Base-by-base conservation (phyloP, 1,139 yeast species). In the Saccharomyces pastorianus region DNA sequence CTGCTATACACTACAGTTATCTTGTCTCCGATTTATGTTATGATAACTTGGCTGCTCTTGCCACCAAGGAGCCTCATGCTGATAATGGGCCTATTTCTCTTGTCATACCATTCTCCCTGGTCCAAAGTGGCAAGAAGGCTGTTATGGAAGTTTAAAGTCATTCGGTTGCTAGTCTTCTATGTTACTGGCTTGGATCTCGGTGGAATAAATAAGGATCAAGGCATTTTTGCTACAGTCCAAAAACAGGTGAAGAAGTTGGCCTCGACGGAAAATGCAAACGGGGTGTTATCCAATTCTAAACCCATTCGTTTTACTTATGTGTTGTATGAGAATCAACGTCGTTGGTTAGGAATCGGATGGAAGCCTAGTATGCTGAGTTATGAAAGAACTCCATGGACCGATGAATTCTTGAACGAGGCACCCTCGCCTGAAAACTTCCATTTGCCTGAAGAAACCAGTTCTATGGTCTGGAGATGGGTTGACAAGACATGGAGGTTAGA, bases 281-380 rank as follows among this genome's bases (percentile, higher is more conserved):
- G 57, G n/a, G 54, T 48, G 7, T 51, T 34, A 49, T 41, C 29
- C 4, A 23, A 26, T 17, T 26, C 26, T 8, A 84, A 81, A 62
- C 78, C 96, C 3, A 91, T 88, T 26, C 75, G 93, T 57, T 93
- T 91, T 69, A 89, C 98, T 5, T 93, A 90, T 70, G 97, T 90
- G 1, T 76, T 93, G n/a, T 90, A 85, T 71, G 99, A 93, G 70
- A 93, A 93, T 69, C 99, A 93, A 73, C 83, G 99, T 66, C 84
- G 95, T 65, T 93, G 99, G 99, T 76, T 93, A 48, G 99, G 98
- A 8, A 88, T 93, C 64, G 99, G 99, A 11, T 93, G 99, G 99
- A 93, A 98, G 0, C 77, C 95, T 11, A 93, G 90, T 66, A 76
- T 93, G 67, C 76, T 93, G 58, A 85, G 96, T 41, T 93, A 93